phyloP scores from a whole-genome alignment of 208 protist species.

The Histomonas meleagridis region DNA sequence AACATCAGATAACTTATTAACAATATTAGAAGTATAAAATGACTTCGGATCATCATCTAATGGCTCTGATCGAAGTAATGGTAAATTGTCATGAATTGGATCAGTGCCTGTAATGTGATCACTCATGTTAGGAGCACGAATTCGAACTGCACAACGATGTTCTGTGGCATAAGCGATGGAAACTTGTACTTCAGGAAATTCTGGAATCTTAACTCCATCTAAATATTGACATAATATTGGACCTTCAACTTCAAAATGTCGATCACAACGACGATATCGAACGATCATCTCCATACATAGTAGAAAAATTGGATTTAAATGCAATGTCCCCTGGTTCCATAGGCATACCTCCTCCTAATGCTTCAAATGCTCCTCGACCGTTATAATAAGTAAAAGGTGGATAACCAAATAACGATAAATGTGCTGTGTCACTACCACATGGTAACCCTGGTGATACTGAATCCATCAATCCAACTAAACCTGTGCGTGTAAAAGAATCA shows the following conservation, averaged over 20 bases:
- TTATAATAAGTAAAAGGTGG: slow-evolving; percentile 37
- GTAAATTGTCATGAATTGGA: background rate
- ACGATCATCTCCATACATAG: background rate
- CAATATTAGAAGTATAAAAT: background rate
- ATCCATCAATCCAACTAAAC: background rate
- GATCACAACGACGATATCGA: slow-evolving; percentile 8
- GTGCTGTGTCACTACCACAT: slow-evolving; percentile 36
- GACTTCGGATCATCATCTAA: background rate
- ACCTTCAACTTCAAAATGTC: slow-evolving; percentile 31
- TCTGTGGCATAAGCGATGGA: background rate
- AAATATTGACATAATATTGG: background rate
- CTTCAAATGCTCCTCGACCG: slow-evolving; percentile 29
- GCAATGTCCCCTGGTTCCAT: background rate
- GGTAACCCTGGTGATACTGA: slow-evolving; percentile 20
- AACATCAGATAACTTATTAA: background rate
- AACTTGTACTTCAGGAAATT: slow-evolving; percentile 12
- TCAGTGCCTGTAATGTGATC: slow-evolving; percentile 1
- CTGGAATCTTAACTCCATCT: slow-evolving; percentile 15
- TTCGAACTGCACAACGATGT: background rate
- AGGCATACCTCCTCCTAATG: background rate
- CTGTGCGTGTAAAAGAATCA: background rate
- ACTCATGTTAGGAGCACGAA: background rate
- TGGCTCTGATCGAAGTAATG: background rate
- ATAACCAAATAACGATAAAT: slow-evolving; percentile 23
- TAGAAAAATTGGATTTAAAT: slow-evolving; percentile 30